Base-by-base conservation (phyloP, 768 basidiomycete genomes). In the Suillus subluteus region DNA sequence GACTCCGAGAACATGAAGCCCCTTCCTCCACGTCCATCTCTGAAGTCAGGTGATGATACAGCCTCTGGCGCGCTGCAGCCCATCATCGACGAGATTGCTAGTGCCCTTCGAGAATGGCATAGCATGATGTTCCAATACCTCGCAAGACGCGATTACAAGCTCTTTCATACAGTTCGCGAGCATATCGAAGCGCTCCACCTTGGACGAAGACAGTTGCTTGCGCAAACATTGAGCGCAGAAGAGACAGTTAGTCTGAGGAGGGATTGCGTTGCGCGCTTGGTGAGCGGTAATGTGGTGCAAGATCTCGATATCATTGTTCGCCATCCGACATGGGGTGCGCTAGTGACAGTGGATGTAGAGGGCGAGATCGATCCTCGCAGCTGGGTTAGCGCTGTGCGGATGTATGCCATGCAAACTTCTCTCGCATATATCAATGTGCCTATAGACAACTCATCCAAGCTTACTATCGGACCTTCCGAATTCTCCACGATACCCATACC, bases 81-180 rank as follows among this genome's bases (percentile, higher is more conserved):
- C 12, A 91, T 99, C 74, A 88, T 99, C 62, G 97, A 99, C 79
- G 97, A 99, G 81, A 97, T 99, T 70, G 94, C 97, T 0, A 97
- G 95, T 9, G 96, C 97, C 0, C 81, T 99, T 54, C 89, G 97
- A 46, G 97, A 99, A 86, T 99, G 96, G 96, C 92, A 97, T 73
- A 87, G 87, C 43, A 82, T 95, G 62, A 91, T 98, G 86, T 96
- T 95, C 74, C 91, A 91, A 68, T 96, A 98, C 76, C 90, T 99
- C 50, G 90, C 92, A 11, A 84, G 88, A 55, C 87, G 96, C 64
- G 93, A 98, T 72, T 99, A 99, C 81, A 86, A 87, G 50, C 87
- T 96, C 23, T 99, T 99, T 78, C 87, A 91, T 67, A 82, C 87
- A 9, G 94, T 99, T 64, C 88, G 88, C 66, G 90, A 91, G 62